Evolutionary conservation across 108 stramenopile species (phyloP).

Genomic region (Mediolabrus comicus): DNA sequence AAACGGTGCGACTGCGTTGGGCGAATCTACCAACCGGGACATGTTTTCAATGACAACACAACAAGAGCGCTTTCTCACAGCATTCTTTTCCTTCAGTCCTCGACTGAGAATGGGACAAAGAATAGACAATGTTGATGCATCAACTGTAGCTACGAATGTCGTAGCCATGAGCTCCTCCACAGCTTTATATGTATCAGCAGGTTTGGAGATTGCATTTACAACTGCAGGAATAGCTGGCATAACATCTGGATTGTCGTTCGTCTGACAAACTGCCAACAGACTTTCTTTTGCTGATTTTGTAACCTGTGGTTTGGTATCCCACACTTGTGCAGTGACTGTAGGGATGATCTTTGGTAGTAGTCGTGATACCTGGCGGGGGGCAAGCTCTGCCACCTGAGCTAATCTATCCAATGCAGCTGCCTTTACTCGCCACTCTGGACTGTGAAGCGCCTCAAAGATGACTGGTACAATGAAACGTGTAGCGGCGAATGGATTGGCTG

Average conservation of each 20-base stretch:
- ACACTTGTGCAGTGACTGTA: constrained; percentile 76
- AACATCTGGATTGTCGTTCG: constrained; percentile 86
- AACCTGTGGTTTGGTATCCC: constrained; percentile 94
- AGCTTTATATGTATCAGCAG: constrained; percentile 87
- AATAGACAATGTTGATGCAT: constrained; percentile 92
- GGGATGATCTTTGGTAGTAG: constrained; percentile 89
- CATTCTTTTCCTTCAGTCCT: constrained; percentile 90
- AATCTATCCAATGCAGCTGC: constrained; percentile 69
- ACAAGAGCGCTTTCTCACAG: constrained; percentile 89
- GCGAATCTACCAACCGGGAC: constrained; percentile 92
- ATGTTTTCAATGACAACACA: constrained; percentile 97
- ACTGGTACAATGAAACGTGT: constrained; percentile 69
- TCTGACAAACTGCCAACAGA: constrained; percentile 78
- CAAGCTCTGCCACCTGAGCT: constrained; percentile 57
- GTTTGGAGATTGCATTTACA: constrained; percentile 89
- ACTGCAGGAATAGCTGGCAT: constrained; percentile 85
- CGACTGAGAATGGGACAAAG: constrained; percentile 93
- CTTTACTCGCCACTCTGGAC: constrained; percentile 88
- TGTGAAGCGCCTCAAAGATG: constrained; percentile 67
- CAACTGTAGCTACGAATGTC: constrained; percentile 95
- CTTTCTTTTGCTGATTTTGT: constrained; percentile 80
- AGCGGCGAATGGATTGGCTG: constrained; percentile 73
- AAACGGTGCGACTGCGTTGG: constrained; percentile 93
- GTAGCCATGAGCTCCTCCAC: constrained; percentile 92
- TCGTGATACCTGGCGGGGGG: constrained; percentile 60